A percentile compares a stretch with the other conserved stretches of the same genome.
Conservation (phyloP, 2,329 filamentous ascomycete genomes). For the Alternaria conjuncta region DNA sequence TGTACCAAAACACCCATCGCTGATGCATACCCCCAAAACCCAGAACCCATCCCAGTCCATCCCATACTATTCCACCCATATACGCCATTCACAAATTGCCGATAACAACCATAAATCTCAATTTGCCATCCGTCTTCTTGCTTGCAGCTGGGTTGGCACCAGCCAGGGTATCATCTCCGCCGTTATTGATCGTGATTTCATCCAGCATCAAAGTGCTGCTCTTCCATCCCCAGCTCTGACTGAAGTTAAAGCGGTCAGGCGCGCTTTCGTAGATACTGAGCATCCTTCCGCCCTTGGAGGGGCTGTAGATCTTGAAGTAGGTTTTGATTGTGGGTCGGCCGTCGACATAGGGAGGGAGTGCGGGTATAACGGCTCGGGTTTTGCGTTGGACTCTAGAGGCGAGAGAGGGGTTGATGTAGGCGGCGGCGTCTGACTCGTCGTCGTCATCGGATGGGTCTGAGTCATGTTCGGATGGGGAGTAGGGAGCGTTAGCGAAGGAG, state of each 20-base stretch:
- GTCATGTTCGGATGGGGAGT: slow-evolving; percentile 29
- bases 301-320: slow-evolving; percentile 68
- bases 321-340: slow-evolving; percentile 64
- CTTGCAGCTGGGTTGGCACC: slow-evolving; percentile 18
- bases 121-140: slow-evolving; percentile 56
- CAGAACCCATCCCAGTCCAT: neutral
- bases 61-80: neutral
- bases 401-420: slow-evolving; percentile 37
- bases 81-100: slow-evolving; percentile 51
- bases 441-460: slow-evolving; percentile 37
- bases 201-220: slow-evolving; percentile 65
- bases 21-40: neutral
- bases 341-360: slow-evolving; percentile 62
- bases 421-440: slow-evolving; percentile 24
- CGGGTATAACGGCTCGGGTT: slow-evolving; percentile 38
- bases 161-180: slow-evolving; percentile 22
- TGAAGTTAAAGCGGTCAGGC: slow-evolving; percentile 65
- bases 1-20: neutral
- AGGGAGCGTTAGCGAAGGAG: slow-evolving; percentile 23
- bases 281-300: slow-evolving; percentile 63
- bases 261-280: slow-evolving; percentile 65
- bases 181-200: slow-evolving; percentile 44
- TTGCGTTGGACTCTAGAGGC: slow-evolving; percentile 25
- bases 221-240: slow-evolving; percentile 68
- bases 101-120: slow-evolving; percentile 67